Evolutionary conservation across 352 stramenopile species (phyloP).

Genomic region (Phytophthora ohioensis): DNA sequence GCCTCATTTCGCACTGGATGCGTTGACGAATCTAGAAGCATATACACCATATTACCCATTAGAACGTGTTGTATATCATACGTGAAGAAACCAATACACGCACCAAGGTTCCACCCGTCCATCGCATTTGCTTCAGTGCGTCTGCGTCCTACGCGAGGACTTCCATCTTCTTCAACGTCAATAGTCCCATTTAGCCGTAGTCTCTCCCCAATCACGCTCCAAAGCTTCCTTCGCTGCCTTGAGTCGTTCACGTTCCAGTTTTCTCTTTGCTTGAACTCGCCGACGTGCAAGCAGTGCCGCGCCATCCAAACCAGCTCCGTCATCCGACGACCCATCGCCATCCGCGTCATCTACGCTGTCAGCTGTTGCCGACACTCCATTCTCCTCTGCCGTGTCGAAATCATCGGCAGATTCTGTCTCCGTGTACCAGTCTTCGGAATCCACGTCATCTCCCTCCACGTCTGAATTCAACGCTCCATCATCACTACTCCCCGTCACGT

Average conservation of each 20-base stretch:
- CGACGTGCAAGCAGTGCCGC: neutral
- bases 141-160: conserved; percentile 9
- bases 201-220: neutral
- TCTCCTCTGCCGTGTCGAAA: neutral
- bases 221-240: neutral
- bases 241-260: neutral
- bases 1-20: neutral
- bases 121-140: conserved; percentile 9
- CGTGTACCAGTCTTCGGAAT: neutral
- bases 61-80: conserved; percentile 13
- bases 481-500: neutral
- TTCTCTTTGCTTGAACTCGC: neutral
- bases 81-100: neutral
- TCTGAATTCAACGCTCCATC: neutral
- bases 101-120: conserved; percentile 21
- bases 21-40: conserved; percentile 1
- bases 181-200: neutral
- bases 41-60: conserved; percentile 11
- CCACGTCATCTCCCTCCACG: neutral
- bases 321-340: neutral
- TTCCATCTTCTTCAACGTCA: conserved; percentile 5
- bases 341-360: neutral
- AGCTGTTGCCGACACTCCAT: neutral
- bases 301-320: neutral
- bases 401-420: too few relatives aligned